Conservation (phyloP, 2,329 filamentous ascomycete genomes). For the Nemania sp. region DNA sequence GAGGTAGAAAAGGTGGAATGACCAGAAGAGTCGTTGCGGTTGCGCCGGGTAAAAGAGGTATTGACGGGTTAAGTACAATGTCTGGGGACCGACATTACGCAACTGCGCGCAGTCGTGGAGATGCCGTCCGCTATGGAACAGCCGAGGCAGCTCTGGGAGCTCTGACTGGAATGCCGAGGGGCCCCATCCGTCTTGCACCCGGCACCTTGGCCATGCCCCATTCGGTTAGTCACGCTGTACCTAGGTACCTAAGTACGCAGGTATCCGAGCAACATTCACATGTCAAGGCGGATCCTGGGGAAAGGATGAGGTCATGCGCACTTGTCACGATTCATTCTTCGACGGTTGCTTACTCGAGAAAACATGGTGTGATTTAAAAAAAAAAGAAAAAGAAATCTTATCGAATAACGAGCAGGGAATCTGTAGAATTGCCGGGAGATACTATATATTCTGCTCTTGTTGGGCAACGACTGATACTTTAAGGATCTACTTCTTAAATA, state of each 20-base stretch:
- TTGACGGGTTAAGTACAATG: conserved; percentile 15
- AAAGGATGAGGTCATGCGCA: conserved; percentile 36
- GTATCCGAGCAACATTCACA: conserved; percentile 30
- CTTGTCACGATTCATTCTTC: conserved; percentile 20
- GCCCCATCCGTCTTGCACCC: conserved; percentile 20
- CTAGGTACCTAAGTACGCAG: no score
- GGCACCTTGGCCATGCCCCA: conserved; percentile 17
- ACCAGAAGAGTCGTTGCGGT: conserved; percentile 3
- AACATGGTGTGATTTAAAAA: no score
- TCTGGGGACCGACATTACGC: conserved; percentile 11
- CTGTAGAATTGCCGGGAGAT: no score
- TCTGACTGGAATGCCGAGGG: conserved; percentile 40
- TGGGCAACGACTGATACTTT: no score
- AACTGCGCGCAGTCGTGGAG: conserved; percentile 13
- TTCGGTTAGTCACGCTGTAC: conserved; percentile 18
- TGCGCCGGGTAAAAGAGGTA: conserved; percentile 28
- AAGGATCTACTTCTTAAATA: no score
- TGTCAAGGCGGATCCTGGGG: conserved; percentile 28
- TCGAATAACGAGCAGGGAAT: neutral
- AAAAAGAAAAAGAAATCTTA: no score
- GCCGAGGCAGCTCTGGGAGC: conserved; percentile 39
- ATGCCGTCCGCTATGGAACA: conserved; percentile 37
- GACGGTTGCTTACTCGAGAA: neutral
- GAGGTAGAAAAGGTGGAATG: neutral
- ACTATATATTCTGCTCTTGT: no score